phyloP scores from a whole-genome alignment of 768 basidiomycete species.

The Arthromyces matolae region DNA sequence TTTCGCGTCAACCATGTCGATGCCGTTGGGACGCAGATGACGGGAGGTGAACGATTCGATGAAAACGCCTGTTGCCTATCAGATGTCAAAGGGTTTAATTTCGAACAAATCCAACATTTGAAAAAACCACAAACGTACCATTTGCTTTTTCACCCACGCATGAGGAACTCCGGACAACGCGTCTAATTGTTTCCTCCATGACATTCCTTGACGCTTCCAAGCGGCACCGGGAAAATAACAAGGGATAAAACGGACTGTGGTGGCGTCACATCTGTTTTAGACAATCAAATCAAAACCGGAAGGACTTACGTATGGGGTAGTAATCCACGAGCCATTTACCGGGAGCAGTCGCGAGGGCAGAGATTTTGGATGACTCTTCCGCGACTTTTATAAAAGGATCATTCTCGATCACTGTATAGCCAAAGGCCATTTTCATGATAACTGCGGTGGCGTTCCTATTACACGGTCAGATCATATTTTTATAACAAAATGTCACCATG shows the following conservation, averaged over 20 bases:
- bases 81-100: too few relatives aligned
- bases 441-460: constrained; percentile 35
- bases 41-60: constrained; percentile 43
- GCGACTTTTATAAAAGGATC: constrained; percentile 38
- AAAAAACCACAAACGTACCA: constrained; percentile 24
- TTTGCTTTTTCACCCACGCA: constrained; percentile 42
- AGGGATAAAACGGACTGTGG: constrained; percentile 45
- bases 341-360: constrained; percentile 35
- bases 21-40: constrained; percentile 27
- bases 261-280: not conserved
- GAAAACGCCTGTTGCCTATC: constrained; percentile 28
- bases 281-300: not conserved
- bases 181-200: constrained; percentile 35
- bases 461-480: not conserved
- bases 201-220: constrained; percentile 44
- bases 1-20: constrained; percentile 22
- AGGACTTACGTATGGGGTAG: constrained; percentile 32
- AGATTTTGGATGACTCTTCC: constrained; percentile 37
- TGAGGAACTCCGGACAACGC: constrained; percentile 37
- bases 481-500: not conserved
- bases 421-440: constrained; percentile 42
- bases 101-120: not conserved
- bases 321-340: constrained; percentile 45
- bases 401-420: constrained; percentile 33
- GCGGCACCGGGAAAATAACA: constrained; percentile 44